Conservation (phyloP, 148 eudicot genomes). For the Hydrangea macrophylla region DNA sequence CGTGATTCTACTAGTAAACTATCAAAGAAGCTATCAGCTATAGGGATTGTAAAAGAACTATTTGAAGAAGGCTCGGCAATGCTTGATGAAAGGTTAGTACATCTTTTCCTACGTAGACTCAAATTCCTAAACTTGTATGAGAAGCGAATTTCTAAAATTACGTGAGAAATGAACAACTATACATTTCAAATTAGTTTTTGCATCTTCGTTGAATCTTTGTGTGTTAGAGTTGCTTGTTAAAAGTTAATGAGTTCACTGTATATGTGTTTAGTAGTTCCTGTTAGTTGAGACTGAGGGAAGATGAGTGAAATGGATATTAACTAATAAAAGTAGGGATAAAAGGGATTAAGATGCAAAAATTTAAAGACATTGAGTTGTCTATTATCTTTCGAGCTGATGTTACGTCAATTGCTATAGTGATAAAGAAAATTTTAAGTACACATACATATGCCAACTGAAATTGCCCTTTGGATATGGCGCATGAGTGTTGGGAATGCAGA, state of each 20-base stretch:
- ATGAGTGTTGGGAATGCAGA: not conserved
- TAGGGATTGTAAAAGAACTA: conserved; percentile 83
- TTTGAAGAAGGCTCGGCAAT: conserved; percentile 95
- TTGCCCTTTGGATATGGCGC: too few species aligned
- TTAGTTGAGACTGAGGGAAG: not conserved
- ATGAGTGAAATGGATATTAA: too few species aligned
- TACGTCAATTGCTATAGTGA: too few species aligned
- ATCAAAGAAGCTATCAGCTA: conserved; percentile 63
- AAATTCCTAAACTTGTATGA: too few species aligned
- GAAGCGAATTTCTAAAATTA: not conserved
- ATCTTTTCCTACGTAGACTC: not conserved
- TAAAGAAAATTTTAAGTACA: too few species aligned
- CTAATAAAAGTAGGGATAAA: too few species aligned
- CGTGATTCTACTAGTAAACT: conserved; percentile 44
- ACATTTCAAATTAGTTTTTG: not conserved
- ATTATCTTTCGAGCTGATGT: too few species aligned
- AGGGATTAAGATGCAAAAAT: too few species aligned
- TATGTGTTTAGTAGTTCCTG: not conserved
- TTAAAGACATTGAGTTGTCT: too few species aligned
- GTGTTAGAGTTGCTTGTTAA: not conserved
- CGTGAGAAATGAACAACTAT: not conserved
- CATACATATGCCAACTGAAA: too few species aligned
- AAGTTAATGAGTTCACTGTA: not conserved
- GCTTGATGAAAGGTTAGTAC: conserved; percentile 80
- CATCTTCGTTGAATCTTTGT: not conserved